A percentile compares a stretch with the other conserved stretches of the same genome.
Conservation (phyloP, 169 alveolate species). For the Plasmodium malariae region DNA sequence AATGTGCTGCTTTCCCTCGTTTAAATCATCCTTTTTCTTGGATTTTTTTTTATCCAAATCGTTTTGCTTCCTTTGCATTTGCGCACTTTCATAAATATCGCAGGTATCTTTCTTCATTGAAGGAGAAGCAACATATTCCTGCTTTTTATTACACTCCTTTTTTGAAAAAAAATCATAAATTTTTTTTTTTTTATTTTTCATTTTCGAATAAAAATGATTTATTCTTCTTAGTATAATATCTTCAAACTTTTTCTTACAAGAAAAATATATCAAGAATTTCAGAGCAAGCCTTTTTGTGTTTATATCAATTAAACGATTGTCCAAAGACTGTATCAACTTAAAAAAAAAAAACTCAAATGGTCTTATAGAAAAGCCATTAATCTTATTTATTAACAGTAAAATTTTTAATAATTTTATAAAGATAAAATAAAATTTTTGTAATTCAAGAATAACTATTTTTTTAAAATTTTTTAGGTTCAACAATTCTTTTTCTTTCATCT, state of each 20-base stretch:
- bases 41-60: not conserved
- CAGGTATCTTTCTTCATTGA: not conserved
- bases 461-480: slow-evolving; percentile 35
- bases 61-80: not conserved
- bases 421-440: slow-evolving; percentile 55
- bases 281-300: slow-evolving; percentile 22
- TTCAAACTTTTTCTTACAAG: slow-evolving; percentile 54
- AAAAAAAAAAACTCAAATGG: slow-evolving; percentile 60
- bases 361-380: slow-evolving; percentile 29
- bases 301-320: slow-evolving; percentile 45
- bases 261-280: slow-evolving; percentile 54
- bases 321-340: slow-evolving; percentile 34
- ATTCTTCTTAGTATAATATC: slow-evolving; percentile 41
- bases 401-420: slow-evolving; percentile 47
- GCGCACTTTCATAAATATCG: not conserved
- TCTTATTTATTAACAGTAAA: slow-evolving; percentile 15
- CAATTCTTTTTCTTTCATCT: slow-evolving; percentile 37
- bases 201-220: slow-evolving; percentile 31
- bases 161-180: slow-evolving; percentile 21
- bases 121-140: not conserved
- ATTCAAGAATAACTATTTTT: slow-evolving; percentile 36
- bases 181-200: slow-evolving; percentile 53
- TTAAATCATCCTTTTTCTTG: not conserved
- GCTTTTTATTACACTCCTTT: slow-evolving; percentile 17
- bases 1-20: too few relatives aligned